These are phyloP conservation scores for Hyaloperonospora arabidopsidis DNA, from an alignment of 352 stramenopile species.

Conservation along the genomic window DNA sequence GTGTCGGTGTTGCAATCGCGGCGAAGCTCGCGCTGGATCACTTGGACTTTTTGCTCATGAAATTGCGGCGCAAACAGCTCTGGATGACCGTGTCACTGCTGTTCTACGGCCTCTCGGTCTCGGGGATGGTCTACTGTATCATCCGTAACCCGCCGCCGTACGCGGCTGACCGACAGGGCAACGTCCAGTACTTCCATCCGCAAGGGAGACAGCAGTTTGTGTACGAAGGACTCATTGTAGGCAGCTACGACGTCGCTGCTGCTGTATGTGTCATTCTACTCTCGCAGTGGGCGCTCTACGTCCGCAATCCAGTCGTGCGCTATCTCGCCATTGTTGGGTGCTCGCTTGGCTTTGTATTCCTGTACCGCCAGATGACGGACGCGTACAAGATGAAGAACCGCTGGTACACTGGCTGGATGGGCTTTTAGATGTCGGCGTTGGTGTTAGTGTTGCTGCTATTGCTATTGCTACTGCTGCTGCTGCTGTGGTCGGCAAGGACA, in stretches of 20 bases:
- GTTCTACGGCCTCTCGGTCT: slow-evolving; percentile 83
- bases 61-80: slow-evolving; percentile 70
- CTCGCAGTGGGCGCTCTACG: slow-evolving; percentile 76
- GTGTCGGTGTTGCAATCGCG: slow-evolving; percentile 31
- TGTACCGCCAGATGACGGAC: slow-evolving; percentile 80
- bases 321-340: slow-evolving; percentile 52
- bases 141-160: slow-evolving; percentile 79
- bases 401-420: slow-evolving; percentile 84
- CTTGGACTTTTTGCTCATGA: slow-evolving; percentile 60
- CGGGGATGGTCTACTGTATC: slow-evolving; percentile 87
- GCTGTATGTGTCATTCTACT: slow-evolving; percentile 71
- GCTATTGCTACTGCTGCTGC: too few relatives aligned
- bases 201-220: slow-evolving; percentile 77
- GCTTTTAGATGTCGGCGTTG: slow-evolving; percentile 41
- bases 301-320: slow-evolving; percentile 50
- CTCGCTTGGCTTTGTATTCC: slow-evolving; percentile 61
- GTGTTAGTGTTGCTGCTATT: too few relatives aligned
- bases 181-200: slow-evolving; percentile 85
- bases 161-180: slow-evolving; percentile 60
- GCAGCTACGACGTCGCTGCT: slow-evolving; percentile 54
- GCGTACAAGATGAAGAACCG: slow-evolving; percentile 85
- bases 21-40: slow-evolving; percentile 60
- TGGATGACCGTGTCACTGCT: slow-evolving; percentile 85
- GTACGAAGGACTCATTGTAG: slow-evolving; percentile 76
- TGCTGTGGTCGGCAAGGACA: too few relatives aligned